These are phyloP conservation scores for Debaryomyces sp. DNA, from an alignment of 1,139 yeast genomes.

Conservation along the genomic window DNA sequence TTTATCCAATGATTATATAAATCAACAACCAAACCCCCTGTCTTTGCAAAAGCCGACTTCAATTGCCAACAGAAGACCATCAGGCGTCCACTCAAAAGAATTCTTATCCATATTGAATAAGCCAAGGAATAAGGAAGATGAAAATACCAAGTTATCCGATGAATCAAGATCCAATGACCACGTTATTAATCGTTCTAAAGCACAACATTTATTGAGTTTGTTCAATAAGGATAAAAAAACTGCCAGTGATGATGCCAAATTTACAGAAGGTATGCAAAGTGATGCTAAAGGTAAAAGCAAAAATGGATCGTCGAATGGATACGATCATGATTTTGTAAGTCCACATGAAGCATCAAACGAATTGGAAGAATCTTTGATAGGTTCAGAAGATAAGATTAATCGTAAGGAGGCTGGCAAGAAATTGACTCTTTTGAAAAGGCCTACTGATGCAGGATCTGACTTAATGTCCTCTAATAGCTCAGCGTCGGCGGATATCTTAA, in stretches of 20 bases:
- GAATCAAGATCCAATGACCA: slow-evolving; percentile 1
- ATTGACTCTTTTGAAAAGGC: slow-evolving; percentile 34
- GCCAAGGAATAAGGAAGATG: slow-evolving; percentile 19
- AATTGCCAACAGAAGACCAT: slow-evolving; percentile 32
- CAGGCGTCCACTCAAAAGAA: slow-evolving; percentile 52
- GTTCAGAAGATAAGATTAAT: slow-evolving; percentile 6
- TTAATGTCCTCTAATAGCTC: slow-evolving; percentile 3
- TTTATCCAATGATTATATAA: slow-evolving; percentile 7
- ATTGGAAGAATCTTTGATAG: slow-evolving; percentile 27
- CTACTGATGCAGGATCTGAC: slow-evolving; percentile 11
- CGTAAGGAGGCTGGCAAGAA: slow-evolving; percentile 27
- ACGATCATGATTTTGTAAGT: slow-evolving; percentile 8
- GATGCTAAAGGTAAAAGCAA: background rate
- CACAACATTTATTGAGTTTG: slow-evolving; percentile 42
- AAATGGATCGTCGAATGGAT: background rate
- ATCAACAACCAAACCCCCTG: slow-evolving; percentile 45
- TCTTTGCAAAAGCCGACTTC: slow-evolving; percentile 43
- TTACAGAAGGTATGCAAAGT: slow-evolving; percentile 1
- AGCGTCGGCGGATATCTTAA: slow-evolving; percentile 23
- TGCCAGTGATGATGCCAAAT: background rate
- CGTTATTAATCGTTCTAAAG: slow-evolving; percentile 36
- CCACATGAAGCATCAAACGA: slow-evolving; percentile 29
- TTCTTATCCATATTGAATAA: slow-evolving; percentile 52
- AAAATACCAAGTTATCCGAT: slow-evolving; percentile 16
- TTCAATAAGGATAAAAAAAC: slow-evolving; percentile 25